phyloP scores from a whole-genome alignment of 352 stramenopile species.

The Thraustochytrium striatum region DNA sequence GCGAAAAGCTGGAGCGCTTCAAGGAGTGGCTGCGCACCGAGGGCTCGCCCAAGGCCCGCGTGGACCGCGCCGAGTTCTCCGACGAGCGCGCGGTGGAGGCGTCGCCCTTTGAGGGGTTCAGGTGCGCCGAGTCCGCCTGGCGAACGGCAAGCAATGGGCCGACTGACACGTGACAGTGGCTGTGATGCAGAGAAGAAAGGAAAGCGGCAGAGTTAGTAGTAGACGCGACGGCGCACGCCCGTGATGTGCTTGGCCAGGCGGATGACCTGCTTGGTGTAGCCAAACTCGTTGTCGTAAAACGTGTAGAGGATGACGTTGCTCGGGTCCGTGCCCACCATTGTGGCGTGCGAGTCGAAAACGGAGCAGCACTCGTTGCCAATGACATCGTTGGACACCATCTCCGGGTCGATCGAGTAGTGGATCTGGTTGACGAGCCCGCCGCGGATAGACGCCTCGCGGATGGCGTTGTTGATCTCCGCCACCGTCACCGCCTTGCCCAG shows the following conservation, averaged over 20 bases:
- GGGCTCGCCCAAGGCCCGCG: constrained; percentile 8
- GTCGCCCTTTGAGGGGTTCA: neutral
- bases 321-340: constrained; percentile 71
- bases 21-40: constrained; percentile 2
- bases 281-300: constrained; percentile 84
- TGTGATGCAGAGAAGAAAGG: neutral
- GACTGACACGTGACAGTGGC: neutral
- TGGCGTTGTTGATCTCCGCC: constrained; percentile 69
- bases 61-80: neutral
- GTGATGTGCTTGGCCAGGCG: constrained; percentile 71
- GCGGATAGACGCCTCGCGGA: constrained; percentile 71
- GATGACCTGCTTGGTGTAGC: constrained; percentile 77
- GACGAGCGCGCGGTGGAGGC: neutral
- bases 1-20: neutral
- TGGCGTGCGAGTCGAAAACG: constrained; percentile 74
- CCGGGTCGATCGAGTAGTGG: constrained; percentile 73
- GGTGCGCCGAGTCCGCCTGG: neutral
- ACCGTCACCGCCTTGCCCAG: constrained; percentile 75
- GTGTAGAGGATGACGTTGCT: constrained; percentile 72
- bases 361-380: constrained; percentile 68
- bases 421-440: constrained; percentile 78
- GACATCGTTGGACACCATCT: constrained; percentile 75
- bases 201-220: constrained; percentile 20
- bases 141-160: constrained; percentile 30
- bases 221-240: constrained; percentile 51